Evolutionary conservation across 1,139 yeast species (phyloP).

Genomic region (Meyerozyma elateridarum): DNA sequence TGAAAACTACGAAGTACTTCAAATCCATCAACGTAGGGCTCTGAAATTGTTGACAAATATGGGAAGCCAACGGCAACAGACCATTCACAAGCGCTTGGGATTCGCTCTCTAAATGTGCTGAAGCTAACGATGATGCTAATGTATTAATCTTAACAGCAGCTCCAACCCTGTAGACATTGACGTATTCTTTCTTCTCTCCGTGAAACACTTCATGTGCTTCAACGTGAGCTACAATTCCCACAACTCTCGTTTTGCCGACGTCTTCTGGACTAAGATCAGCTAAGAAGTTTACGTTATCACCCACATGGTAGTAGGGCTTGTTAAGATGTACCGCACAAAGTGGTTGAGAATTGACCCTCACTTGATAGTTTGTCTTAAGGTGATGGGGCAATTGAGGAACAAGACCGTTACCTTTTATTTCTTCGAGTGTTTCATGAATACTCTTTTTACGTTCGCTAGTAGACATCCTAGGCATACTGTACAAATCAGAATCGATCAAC

Average conservation of each 20-base stretch:
- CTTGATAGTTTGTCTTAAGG: constrained; percentile 35
- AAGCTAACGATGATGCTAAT: constrained; percentile 27
- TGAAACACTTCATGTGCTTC: constrained; percentile 42
- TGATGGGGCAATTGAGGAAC: constrained; percentile 29
- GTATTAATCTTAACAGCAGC: constrained; percentile 34
- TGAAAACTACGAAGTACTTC: constrained; percentile 34
- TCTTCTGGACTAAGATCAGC: constrained; percentile 22
- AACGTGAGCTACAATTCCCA: constrained; percentile 31
- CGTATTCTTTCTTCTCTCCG: constrained; percentile 14
- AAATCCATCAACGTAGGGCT: constrained; percentile 34
- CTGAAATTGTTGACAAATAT: constrained; percentile 35
- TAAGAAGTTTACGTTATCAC: constrained; percentile 14
- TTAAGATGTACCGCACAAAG: constrained; percentile 27
- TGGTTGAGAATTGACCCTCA: constrained; percentile 29
- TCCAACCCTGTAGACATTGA: constrained; percentile 34
- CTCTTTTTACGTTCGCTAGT: constrained; percentile 29
- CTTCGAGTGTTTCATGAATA: constrained; percentile 15
- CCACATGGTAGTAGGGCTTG: constrained; percentile 11
- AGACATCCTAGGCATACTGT: constrained; percentile 31
- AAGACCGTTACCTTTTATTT: constrained; percentile 10
- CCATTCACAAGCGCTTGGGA: constrained; percentile 20
- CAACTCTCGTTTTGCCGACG: constrained; percentile 20
- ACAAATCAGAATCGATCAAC: constrained; percentile 31
- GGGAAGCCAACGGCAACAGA: constrained; percentile 28
- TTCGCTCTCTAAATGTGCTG: constrained; percentile 9